These are phyloP conservation scores for Collybia sp. DNA, from an alignment of 768 basidiomycete species.

Conservation along the genomic window DNA sequence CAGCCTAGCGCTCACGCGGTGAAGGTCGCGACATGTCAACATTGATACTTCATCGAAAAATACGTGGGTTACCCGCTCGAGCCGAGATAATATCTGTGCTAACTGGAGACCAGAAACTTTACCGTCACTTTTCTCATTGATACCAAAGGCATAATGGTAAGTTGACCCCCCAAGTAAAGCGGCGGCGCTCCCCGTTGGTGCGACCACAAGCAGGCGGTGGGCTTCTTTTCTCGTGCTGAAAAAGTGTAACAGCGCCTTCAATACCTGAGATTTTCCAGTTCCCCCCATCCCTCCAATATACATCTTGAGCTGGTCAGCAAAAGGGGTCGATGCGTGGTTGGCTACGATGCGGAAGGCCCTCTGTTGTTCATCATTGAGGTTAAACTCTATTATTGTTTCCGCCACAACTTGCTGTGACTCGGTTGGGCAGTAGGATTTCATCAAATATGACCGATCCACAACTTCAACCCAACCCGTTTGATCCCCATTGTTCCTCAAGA, in stretches of 20 bases:
- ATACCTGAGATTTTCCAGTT: conserved; percentile 24
- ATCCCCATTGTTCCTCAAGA: not conserved
- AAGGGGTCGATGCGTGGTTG: conserved; percentile 7
- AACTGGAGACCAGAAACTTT: conserved; percentile 1
- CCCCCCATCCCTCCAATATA: conserved; percentile 28
- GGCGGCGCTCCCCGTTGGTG: conserved; percentile 28
- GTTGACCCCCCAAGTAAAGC: conserved; percentile 27
- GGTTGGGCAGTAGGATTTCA: conserved; percentile 1
- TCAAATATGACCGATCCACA: conserved; percentile 6
- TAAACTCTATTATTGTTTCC: conserved; percentile 3
- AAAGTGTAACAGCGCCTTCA: conserved; percentile 16
- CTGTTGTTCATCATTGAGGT: conserved; percentile 26
- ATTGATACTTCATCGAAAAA: conserved; percentile 43
- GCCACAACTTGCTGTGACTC: conserved; percentile 1
- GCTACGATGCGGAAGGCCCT: conserved; percentile 24
- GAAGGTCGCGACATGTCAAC: conserved; percentile 27
- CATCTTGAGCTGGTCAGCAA: conserved; percentile 18
- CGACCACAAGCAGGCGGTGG: conserved; percentile 17
- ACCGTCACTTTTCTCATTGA: conserved; percentile 7
- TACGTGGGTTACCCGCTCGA: conserved; percentile 28
- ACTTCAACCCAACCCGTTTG: conserved; percentile 3
- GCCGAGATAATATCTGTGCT: conserved; percentile 8
- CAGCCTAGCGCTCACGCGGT: conserved; percentile 20
- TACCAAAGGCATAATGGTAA: conserved; percentile 27
- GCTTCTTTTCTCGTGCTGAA: conserved; percentile 15